Conservation (phyloP, 139 green algal species). For the Edaphochlamys debaryana region DNA sequence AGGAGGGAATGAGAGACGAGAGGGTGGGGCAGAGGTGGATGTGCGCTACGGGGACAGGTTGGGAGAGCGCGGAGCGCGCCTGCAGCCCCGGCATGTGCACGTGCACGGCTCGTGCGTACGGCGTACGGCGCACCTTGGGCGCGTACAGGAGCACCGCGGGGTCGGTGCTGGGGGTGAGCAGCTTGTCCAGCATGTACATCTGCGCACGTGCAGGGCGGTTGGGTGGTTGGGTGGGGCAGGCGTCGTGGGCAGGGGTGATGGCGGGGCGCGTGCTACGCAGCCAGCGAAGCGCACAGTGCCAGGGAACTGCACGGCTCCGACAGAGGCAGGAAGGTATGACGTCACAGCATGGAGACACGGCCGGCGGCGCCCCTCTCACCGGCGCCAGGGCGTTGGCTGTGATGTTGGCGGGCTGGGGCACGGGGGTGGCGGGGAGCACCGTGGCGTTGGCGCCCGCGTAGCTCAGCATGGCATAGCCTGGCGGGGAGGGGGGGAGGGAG, state of each 20-base stretch:
- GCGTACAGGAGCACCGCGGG: not conserved
- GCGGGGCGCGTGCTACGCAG: no score
- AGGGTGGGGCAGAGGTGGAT: not conserved
- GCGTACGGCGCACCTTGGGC: not conserved
- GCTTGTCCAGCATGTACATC: no score
- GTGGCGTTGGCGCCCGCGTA: conserved; percentile 37
- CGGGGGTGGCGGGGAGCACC: conserved; percentile 29
- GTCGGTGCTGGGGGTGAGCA: not conserved
- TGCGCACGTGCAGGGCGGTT: no score
- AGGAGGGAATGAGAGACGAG: not conserved
- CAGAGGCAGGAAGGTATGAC: no score
- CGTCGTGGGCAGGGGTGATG: no score
- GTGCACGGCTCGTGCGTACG: no score
- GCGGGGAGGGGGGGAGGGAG: conserved; percentile 42
- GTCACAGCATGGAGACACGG: no score
- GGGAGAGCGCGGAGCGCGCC: no score
- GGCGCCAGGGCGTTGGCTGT: not conserved
- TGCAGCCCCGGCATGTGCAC: not conserved
- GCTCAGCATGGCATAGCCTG: conserved; percentile 56
- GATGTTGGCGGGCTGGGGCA: conserved; percentile 37
- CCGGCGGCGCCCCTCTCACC: no score
- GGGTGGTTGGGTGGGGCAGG: not conserved
- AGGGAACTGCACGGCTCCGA: no score
- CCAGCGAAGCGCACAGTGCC: no score
- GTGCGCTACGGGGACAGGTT: no score